A percentile compares a stretch with the other conserved stretches of the same genome.
phyloP scores from a whole-genome alignment of 352 stramenopile species.

The Phytophthora sp. region DNA sequence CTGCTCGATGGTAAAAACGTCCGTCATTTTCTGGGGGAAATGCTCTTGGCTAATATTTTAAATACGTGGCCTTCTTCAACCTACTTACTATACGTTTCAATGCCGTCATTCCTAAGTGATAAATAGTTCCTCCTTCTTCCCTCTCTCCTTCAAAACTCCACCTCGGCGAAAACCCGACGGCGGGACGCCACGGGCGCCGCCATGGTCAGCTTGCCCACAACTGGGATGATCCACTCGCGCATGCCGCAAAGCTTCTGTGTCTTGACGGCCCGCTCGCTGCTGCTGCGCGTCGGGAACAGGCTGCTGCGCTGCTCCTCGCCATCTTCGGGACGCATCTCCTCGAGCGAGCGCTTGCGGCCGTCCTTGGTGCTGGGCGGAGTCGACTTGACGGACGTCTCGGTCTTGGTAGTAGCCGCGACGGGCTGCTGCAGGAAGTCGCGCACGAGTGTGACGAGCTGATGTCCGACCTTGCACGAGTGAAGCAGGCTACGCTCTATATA shows the following conservation, averaged over 20 bases:
- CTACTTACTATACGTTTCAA: constrained; percentile 34
- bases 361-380: constrained; percentile 20
- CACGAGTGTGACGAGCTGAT: constrained; percentile 63
- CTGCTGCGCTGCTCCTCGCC: constrained; percentile 31
- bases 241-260: constrained; percentile 66
- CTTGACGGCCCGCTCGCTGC: constrained; percentile 48
- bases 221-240: constrained; percentile 50
- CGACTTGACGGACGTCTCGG: constrained; percentile 22
- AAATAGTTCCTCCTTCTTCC: constrained; percentile 27
- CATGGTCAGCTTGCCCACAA: constrained; percentile 49
- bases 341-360: constrained; percentile 60
- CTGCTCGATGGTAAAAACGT: no score
- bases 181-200: constrained; percentile 51
- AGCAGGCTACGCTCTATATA: constrained; percentile 66
- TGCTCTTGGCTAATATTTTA: constrained; percentile 32
- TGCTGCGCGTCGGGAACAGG: constrained; percentile 43
- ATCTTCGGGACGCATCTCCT: constrained; percentile 58
- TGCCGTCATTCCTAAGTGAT: constrained; percentile 24
- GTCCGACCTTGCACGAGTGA: constrained; percentile 56
- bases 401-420: constrained; percentile 17
- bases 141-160: constrained; percentile 59
- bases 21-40: constrained; percentile 1
- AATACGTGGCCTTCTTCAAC: constrained; percentile 38
- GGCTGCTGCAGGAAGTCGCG: constrained; percentile 77
- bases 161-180: constrained; percentile 77